Evolutionary conservation across 148 eudicot genomes (phyloP), one percentile per base, ranked within the genome.

Genomic region (Rhododendron henanense): DNA sequence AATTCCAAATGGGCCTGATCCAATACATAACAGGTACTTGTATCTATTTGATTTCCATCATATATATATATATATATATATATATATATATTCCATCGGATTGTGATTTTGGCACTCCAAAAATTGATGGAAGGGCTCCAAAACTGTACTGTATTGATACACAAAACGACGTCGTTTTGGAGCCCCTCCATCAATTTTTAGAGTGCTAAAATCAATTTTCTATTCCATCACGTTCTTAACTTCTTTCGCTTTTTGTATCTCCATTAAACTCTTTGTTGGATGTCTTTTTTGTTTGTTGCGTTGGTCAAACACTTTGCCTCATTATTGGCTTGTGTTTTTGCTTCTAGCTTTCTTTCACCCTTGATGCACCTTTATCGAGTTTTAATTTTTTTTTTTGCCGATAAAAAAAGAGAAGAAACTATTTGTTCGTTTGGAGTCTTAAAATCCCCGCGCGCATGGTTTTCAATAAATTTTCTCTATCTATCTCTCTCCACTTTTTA

Each of bases 1-100:
- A 88, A 89, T 95, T 83, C 96, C 95, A 18, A 90, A 90, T 75
- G 96, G 98, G n/a, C 92, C 98, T 78, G 98, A 95, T 69, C 98
- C 98, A 41, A 95, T 95, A 45, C 98, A 95, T 85, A 95, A 95
- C 88, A 92, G 98, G 98, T 95, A 31, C 31, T 31, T 31, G 31
- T 31, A 35, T 47, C 7, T 44, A 9, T 84, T 31, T 28, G 7
- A 8, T 59, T 18, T 76, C 21, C 28, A 25, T 45, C 23, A 78
- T 47, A 1, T 23, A 50, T 47, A 47, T 47, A 47, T 47, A 47
- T 45, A 45, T 45, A 39, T 39, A 39, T 37, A 37, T 35, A 35
- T 35, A 35, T 1, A 35, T 35, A 4, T 39, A 39, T 31, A 31
- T 28, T 28, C 28, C 28, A 28, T 28, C 28, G 35, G 1, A 33